Percentiles rank a stretch among this genome's conserved stretches.
phyloP scores from a whole-genome alignment of 2,329 filamentous ascomycete genomes.

The Stenocarpella maydis region DNA sequence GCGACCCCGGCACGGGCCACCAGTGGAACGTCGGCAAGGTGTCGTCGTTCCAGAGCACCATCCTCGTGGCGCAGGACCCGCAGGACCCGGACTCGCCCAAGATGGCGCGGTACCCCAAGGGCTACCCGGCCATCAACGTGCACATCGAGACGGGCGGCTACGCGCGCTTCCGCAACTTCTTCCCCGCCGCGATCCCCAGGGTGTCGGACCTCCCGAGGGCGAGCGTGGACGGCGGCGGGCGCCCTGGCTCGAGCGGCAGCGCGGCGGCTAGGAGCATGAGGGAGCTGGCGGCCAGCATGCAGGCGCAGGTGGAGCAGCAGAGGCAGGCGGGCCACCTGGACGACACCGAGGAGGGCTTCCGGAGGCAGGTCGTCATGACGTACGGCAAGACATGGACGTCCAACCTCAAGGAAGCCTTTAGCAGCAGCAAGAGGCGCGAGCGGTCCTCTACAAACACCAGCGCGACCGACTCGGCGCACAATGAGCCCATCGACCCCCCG shows the following conservation, averaged over 20 bases:
- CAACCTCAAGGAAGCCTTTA: conserved; percentile 55
- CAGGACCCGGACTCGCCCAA: conserved; percentile 39
- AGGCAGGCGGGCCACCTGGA: conserved; percentile 31
- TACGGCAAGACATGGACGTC: conserved; percentile 60
- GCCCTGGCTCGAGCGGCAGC: conserved; percentile 33
- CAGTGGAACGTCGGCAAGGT: conserved; percentile 82
- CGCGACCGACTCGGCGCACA: conserved; percentile 35
- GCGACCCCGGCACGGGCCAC: conserved; percentile 71
- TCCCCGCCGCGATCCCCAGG: conserved; percentile 49
- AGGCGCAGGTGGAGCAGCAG: conserved; percentile 29
- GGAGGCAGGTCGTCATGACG: conserved; percentile 65
- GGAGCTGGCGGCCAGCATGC: conserved; percentile 30
- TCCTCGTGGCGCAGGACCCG: conserved; percentile 40
- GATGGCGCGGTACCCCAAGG: conserved; percentile 35
- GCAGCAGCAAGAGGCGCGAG: conserved; percentile 42
- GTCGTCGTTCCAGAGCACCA: conserved; percentile 60
- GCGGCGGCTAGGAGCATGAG: conserved; percentile 36
- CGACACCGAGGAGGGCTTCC: conserved; percentile 50
- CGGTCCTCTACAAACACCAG: conserved; percentile 40
- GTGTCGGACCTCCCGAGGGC: conserved; percentile 44
- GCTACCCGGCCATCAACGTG: conserved; percentile 57
- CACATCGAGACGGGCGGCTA: conserved; percentile 64
- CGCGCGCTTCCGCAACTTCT: conserved; percentile 62
- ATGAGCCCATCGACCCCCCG: conserved; percentile 36
- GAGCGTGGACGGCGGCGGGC: conserved; percentile 41